Evolutionary conservation across 2,329 filamentous ascomycete species (phyloP).

Genomic region (Tolypocladium nubicola): DNA sequence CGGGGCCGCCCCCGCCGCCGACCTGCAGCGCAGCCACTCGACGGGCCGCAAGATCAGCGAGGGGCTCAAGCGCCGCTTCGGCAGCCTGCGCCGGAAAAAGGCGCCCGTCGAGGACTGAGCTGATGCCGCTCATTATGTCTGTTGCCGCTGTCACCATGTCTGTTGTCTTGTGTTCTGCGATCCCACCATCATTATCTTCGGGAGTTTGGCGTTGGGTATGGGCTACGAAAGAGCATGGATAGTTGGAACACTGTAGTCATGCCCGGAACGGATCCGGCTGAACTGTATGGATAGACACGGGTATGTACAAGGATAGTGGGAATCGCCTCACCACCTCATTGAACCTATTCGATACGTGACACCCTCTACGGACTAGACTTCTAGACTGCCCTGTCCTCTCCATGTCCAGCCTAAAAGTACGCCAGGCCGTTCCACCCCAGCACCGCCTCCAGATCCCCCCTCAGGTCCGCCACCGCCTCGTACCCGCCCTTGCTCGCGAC

Average conservation of each 20-base stretch:
- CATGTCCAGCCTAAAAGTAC: constrained; percentile 41
- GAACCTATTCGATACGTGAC: too few species aligned
- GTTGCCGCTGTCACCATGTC: too few species aligned
- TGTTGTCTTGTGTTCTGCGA: too few species aligned
- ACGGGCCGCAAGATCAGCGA: constrained; percentile 35
- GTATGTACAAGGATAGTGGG: background rate
- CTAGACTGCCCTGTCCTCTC: too few species aligned
- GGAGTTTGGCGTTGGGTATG: too few species aligned
- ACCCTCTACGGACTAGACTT: too few species aligned
- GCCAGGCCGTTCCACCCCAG: constrained; percentile 53
- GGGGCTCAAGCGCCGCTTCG: constrained; percentile 42
- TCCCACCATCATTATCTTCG: too few species aligned
- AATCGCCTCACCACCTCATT: too few species aligned
- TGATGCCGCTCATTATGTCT: too few species aligned
- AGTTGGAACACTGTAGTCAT: background rate
- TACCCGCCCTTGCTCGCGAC: constrained; percentile 65
- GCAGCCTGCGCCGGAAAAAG: constrained; percentile 38
- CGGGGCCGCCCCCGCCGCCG: constrained; percentile 6
- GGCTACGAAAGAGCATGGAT: background rate
- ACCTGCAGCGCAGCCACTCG: constrained; percentile 26
- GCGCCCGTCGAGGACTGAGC: constrained; percentile 5
- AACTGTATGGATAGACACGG: background rate
- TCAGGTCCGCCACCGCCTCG: constrained; percentile 51
- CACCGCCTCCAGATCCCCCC: constrained; percentile 56
- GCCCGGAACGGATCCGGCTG: too few species aligned